phyloP scores from a whole-genome alignment of 2,329 filamentous ascomycete species.

The Aspergillus fijiensis region DNA sequence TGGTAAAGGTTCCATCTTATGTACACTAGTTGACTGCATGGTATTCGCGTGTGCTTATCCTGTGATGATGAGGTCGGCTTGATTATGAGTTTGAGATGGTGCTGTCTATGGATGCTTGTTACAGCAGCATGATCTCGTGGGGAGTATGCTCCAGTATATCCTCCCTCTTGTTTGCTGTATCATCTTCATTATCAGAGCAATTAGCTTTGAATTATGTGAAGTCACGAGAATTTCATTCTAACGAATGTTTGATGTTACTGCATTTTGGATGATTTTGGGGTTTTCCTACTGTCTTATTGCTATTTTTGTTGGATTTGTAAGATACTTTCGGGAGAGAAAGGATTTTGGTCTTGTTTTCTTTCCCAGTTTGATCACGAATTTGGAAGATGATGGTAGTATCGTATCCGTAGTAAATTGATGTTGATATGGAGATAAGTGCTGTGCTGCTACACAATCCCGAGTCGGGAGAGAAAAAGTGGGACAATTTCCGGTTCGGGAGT shows the following conservation, averaged over 20 bases:
- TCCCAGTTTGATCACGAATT: no score
- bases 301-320: no score
- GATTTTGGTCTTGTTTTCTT: no score
- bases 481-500: neutral
- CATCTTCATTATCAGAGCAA: neutral
- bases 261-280: neutral
- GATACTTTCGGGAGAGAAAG: no score
- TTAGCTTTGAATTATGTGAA: neutral
- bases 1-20: constrained; percentile 9
- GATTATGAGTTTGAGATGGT: neutral
- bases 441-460: no score
- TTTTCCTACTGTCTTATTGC: no score
- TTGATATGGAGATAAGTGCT: no score
- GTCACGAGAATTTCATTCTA: neutral
- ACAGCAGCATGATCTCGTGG: neutral
- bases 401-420: no score
- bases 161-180: neutral
- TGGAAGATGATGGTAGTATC: no score
- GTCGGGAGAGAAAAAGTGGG: neutral
- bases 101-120: neutral
- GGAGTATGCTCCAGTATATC: neutral
- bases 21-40: constrained; percentile 18
- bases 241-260: neutral
- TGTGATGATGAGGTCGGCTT: neutral
- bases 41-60: constrained; percentile 11